Evolutionary conservation across 257 asterid species (phyloP), one percentile per base, ranked within the genome.

Genomic region (Plantago major): DNA sequence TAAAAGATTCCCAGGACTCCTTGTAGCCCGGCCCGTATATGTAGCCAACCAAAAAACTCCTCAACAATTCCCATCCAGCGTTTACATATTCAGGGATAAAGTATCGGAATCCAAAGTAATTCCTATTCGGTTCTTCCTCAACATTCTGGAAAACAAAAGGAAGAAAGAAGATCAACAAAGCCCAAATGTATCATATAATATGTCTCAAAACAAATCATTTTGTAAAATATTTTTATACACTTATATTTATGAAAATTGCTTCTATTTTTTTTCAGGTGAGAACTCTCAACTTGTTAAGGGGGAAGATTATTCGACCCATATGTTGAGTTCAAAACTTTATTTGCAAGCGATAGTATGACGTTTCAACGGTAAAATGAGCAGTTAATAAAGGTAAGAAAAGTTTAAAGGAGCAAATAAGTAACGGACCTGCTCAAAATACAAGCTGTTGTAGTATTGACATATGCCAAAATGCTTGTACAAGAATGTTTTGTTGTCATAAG

Each of bases 381-480:
- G n/a, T n/a, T n/a, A n/a, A n/a, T n/a, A n/a, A n/a, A 60, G 11
- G 22, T n/a, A 11, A 13, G 6, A 16, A 68, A 6, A 33, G 40
- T 1, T 1, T 1, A 5, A 12, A 14, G 43, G 13, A 64, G n/a
- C 44, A 54, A 57, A 17, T 54, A 22, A 30, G 71, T 16, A 45
- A 40, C 76, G 71, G 81, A 89, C 97, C 62, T 83, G 76, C 76
- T 79, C 90, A 22, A 77, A 40, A 28, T 89, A 92, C 48, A 83
- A 76, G 89, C 97, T 89, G 76, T 92, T 54, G 72, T 84, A 89
- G 75, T 84, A 92, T 10, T 80, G 62, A 76, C 96, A 86, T 17
- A 63, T 66, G 60, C 99, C 99, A 19, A 92, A 92, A 73, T 92
- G 99, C 76, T 87, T 92, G 55, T 81, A 89, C 83, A 92, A 73